Evolutionary conservation across 768 basidiomycete species (phyloP).

Genomic region (Dioszegia hungarica): DNA sequence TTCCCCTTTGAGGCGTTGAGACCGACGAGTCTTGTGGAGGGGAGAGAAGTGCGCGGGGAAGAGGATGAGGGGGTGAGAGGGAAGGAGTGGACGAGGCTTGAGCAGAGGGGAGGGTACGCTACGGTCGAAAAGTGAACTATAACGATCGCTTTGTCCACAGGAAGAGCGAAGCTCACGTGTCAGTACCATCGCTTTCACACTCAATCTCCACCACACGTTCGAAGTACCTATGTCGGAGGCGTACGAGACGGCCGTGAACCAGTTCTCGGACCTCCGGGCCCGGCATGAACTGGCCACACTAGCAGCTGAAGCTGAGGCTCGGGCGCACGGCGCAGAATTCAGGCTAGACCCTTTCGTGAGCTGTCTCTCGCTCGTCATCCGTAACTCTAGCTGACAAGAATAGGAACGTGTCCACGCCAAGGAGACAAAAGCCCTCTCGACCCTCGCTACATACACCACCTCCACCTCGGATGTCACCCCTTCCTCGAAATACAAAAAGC

Average conservation of each 20-base stretch:
- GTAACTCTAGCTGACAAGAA: too few relatives aligned
- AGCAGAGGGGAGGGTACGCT: constrained; percentile 77
- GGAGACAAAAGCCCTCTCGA: constrained; percentile 22
- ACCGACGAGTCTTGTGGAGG: constrained; percentile 70
- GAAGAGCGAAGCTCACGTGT: background rate
- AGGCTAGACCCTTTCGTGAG: constrained; percentile 27
- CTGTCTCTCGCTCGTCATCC: background rate
- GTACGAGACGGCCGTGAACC: constrained; percentile 70
- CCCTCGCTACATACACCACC: constrained; percentile 16
- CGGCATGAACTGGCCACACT: constrained; percentile 71
- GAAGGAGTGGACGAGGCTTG: constrained; percentile 66
- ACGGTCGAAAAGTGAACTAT: constrained; percentile 78
- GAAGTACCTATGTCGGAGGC: constrained; percentile 65
- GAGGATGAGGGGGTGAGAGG: constrained; percentile 51
- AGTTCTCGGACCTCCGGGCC: constrained; percentile 83
- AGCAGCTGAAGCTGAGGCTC: constrained; percentile 75
- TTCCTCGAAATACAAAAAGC: constrained; percentile 11
- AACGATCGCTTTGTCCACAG: background rate
- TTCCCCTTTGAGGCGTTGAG: constrained; percentile 95
- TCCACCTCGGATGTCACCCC: constrained; percentile 4
- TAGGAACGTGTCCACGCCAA: constrained; percentile 39
- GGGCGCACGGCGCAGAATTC: constrained; percentile 61
- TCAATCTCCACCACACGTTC: constrained; percentile 69
- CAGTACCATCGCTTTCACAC: constrained; percentile 75
- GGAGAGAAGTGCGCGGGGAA: constrained; percentile 25